Conservation (phyloP, 2,329 filamentous ascomycete species). For the Byssothecium circinans region DNA sequence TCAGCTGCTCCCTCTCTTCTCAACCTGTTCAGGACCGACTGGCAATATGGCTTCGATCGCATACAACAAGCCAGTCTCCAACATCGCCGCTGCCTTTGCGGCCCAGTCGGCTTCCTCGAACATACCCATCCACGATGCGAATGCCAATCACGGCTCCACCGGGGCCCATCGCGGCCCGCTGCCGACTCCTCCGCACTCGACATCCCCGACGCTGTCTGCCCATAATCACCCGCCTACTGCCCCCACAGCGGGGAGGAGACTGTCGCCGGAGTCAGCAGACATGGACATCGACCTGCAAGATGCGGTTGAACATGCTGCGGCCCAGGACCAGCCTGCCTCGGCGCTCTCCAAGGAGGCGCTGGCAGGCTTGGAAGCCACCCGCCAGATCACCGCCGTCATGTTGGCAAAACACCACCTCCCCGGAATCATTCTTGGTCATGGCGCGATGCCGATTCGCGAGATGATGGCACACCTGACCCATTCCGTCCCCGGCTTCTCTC, state of each 20-base stretch:
- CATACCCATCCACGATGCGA: conserved; percentile 38
- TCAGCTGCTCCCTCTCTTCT: conserved; percentile 24
- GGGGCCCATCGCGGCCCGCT: conserved; percentile 53
- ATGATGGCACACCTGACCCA: conserved; percentile 94
- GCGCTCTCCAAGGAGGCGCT: conserved; percentile 55
- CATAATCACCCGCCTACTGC: conserved; percentile 69
- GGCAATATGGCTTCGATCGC: conserved; percentile 41
- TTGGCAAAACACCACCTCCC: conserved; percentile 89
- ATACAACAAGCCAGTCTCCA: conserved; percentile 42
- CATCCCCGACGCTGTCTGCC: conserved; percentile 83
- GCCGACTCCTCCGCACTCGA: conserved; percentile 91
- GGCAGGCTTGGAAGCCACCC: conserved; percentile 67
- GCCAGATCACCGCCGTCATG: conserved; percentile 80
- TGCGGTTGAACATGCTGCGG: conserved; percentile 55
- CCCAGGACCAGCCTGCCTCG: conserved; percentile 46
- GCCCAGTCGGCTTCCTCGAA: conserved; percentile 27
- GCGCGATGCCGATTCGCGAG: conserved; percentile 89
- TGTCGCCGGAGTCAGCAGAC: conserved; percentile 61
- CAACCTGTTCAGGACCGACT: conserved; percentile 10
- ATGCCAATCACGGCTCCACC: conserved; percentile 24
- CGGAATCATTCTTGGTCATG: conserved; percentile 84
- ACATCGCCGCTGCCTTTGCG: conserved; percentile 46
- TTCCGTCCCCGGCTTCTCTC: conserved; percentile 87
- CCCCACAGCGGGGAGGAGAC: conserved; percentile 50
- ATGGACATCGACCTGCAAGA: conserved; percentile 88